Conservation (phyloP, 2,329 filamentous ascomycete genomes). For the Aspergillus sojae region DNA sequence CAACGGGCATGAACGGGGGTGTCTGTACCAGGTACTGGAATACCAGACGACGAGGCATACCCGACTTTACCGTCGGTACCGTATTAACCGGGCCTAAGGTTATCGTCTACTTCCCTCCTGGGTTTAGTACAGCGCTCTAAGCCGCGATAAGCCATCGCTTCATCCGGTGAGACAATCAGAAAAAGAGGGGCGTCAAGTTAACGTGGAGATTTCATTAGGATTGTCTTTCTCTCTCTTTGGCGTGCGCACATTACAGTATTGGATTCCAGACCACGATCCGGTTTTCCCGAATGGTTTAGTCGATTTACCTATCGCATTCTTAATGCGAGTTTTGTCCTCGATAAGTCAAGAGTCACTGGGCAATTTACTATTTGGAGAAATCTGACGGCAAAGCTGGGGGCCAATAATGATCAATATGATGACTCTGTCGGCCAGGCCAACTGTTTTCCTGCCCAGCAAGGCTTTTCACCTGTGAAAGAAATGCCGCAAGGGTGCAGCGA, state of each 20-base stretch:
- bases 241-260: not conserved
- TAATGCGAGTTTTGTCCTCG: not conserved
- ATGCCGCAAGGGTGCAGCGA: not conserved
- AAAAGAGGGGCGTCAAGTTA: slow-evolving; percentile 10
- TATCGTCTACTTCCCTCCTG: not conserved
- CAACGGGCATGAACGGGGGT: not conserved
- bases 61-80: slow-evolving; percentile 2
- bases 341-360: not conserved
- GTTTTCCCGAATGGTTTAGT: slow-evolving; percentile 1
- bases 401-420: not conserved
- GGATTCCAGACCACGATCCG: not conserved
- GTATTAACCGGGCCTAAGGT: not conserved
- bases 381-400: not conserved
- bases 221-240: not conserved
- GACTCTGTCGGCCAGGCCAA: not conserved
- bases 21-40: not conserved
- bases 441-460: not conserved
- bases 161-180: slow-evolving; percentile 18
- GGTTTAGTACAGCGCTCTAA: not conserved
- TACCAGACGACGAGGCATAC: not conserved
- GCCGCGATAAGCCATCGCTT: slow-evolving; percentile 18
- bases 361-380: not conserved
- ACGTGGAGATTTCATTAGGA: slow-evolving; percentile 15
- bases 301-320: not conserved
- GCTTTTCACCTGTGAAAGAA: not conserved